Evolutionary conservation across 2,329 filamentous ascomycete genomes (phyloP).

Genomic region (Calonectria multiphialidica): DNA sequence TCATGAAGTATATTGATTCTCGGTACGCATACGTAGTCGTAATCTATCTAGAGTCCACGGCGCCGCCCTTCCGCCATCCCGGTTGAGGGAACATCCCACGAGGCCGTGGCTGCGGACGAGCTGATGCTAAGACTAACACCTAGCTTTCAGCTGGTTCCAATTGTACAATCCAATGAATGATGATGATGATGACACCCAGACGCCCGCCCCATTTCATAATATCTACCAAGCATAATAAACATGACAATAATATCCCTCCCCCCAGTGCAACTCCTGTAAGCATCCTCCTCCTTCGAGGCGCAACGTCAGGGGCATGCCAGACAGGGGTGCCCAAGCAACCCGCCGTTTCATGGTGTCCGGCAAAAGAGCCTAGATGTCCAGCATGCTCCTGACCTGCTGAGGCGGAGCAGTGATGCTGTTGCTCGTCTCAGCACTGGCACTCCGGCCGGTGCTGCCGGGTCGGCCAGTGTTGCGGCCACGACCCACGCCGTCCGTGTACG

Average conservation of each 20-base stretch:
- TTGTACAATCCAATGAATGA: constrained; percentile 19
- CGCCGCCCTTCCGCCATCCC: neutral
- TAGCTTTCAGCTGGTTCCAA: neutral
- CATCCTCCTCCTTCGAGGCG: neutral
- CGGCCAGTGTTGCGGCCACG: constrained; percentile 43
- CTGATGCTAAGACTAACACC: neutral
- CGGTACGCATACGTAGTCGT: neutral
- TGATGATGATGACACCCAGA: neutral
- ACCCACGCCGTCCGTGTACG: constrained; percentile 48
- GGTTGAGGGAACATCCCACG: neutral
- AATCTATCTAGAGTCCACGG: constrained; percentile 1
- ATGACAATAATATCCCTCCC: neutral
- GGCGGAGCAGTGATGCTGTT: constrained; percentile 61
- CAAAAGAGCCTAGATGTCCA: constrained; percentile 59
- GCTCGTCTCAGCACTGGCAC: constrained; percentile 60
- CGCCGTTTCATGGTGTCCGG: neutral
- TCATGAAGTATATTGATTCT: constrained; percentile 9
- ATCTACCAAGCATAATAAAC: constrained; percentile 2
- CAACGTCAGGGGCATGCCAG: neutral
- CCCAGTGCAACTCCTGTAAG: neutral
- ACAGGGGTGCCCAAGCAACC: neutral
- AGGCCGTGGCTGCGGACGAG: neutral
- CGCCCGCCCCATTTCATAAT: neutral
- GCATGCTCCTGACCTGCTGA: constrained; percentile 69
- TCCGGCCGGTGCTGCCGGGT: constrained; percentile 52